These are phyloP conservation scores for Leccinum rimulosum DNA, from an alignment of 768 basidiomycete species.

Conservation along the genomic window DNA sequence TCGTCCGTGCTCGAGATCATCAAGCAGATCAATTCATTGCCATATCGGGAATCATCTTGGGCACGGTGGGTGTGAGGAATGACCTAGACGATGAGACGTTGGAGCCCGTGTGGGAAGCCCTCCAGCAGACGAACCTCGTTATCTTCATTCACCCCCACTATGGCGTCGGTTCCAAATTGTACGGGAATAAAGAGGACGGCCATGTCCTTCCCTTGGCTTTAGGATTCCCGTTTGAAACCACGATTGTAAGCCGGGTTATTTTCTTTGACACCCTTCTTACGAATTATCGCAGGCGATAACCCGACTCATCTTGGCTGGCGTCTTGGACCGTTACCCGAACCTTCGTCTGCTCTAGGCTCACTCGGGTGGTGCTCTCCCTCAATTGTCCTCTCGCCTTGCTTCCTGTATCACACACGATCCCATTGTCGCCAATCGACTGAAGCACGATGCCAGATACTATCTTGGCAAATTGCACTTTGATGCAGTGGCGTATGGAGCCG, in stretches of 20 bases:
- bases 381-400: constrained; percentile 78
- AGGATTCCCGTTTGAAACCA: constrained; percentile 91
- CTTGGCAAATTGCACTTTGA: constrained; percentile 79
- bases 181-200: constrained; percentile 77
- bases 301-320: constrained; percentile 77
- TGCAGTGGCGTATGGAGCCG: constrained; percentile 83
- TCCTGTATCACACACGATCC: constrained; percentile 88
- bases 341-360: constrained; percentile 82
- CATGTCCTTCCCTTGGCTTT: constrained; percentile 85
- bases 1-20: constrained; percentile 61
- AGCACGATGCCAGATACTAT: constrained; percentile 83
- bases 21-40: constrained; percentile 58
- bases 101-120: constrained; percentile 79
- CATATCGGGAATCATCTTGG: constrained; percentile 78
- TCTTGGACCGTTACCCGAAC: constrained; percentile 73
- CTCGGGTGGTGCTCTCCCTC: constrained; percentile 82
- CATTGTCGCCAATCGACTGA: constrained; percentile 65
- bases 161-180: constrained; percentile 69
- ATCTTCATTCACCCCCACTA: constrained; percentile 89
- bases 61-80: constrained; percentile 71
- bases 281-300: constrained; percentile 53
- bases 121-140: constrained; percentile 66
- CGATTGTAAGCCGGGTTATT: constrained; percentile 53
- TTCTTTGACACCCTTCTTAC: constrained; percentile 7
- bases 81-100: constrained; percentile 79